These are phyloP conservation scores for Solanum phureja DNA, from an alignment of 257 asterid species.

Conservation along the genomic window DNA sequence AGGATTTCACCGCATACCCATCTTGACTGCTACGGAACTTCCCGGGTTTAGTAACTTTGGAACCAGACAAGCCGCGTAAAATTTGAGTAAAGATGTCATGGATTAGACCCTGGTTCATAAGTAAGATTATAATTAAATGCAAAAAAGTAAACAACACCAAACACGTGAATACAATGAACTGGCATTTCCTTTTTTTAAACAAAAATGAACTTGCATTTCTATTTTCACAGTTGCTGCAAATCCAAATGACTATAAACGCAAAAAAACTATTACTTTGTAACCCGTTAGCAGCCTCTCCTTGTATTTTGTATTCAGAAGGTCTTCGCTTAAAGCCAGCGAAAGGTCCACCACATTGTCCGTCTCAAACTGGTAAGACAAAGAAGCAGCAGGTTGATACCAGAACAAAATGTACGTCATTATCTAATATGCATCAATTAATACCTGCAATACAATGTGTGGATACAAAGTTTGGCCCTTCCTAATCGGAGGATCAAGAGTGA, in stretches of 20 bases:
- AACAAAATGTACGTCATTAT: background rate
- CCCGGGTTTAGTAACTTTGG: slow-evolving; percentile 91
- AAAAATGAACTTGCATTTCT: background rate
- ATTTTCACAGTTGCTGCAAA: background rate
- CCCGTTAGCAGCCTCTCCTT: slow-evolving; percentile 62
- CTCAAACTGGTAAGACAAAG: slow-evolving; percentile 52
- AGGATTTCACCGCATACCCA: slow-evolving; percentile 95
- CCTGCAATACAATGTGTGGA: slow-evolving; percentile 97
- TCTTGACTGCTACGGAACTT: slow-evolving; percentile 73
- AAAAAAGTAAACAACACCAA: background rate
- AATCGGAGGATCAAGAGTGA: slow-evolving; percentile 96
- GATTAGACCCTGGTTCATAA: slow-evolving; percentile 57
- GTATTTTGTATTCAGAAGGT: slow-evolving; percentile 59
- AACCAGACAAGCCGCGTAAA: slow-evolving; percentile 86
- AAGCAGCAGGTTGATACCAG: background rate
- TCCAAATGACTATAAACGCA: background rate
- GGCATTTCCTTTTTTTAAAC: background rate
- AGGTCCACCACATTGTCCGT: slow-evolving; percentile 61
- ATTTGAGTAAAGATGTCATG: slow-evolving; percentile 63
- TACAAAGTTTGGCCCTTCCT: slow-evolving; percentile 96
- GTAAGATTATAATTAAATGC: background rate
- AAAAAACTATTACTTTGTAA: slow-evolving; percentile 37
- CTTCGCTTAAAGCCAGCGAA: slow-evolving; percentile 58
- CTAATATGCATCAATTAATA: slow-evolving; percentile 12
- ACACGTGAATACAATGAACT: background rate